These are phyloP conservation scores for Steccherinum ochraceum DNA, from an alignment of 768 basidiomycete genomes.

Conservation along the genomic window DNA sequence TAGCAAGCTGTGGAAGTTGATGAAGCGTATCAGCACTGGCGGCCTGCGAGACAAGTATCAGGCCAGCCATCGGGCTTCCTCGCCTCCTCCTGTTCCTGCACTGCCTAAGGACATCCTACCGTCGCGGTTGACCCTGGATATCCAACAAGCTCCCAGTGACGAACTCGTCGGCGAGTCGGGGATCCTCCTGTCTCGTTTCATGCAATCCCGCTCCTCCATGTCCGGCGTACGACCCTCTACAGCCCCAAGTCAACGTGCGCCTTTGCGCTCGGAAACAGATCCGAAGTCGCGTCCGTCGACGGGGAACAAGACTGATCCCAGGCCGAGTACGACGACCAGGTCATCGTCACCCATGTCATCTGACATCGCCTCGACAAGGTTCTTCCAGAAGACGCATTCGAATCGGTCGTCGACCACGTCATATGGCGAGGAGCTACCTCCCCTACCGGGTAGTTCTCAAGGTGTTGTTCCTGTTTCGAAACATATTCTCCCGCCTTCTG, in stretches of 20 bases:
- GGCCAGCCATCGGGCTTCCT: slow-evolving; percentile 2
- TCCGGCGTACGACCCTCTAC: slow-evolving; percentile 19
- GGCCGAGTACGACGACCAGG: slow-evolving; percentile 44
- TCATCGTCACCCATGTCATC: slow-evolving; percentile 60
- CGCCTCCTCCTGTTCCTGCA: slow-evolving; percentile 54
- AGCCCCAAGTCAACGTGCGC: slow-evolving; percentile 8
- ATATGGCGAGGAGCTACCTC: slow-evolving; percentile 36
- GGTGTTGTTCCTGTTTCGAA: slow-evolving; percentile 25
- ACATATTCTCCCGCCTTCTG: slow-evolving; percentile 51
- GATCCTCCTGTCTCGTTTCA: slow-evolving; percentile 14
- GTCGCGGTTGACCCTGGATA: slow-evolving; percentile 19
- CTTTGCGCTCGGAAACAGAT: slow-evolving; percentile 10
- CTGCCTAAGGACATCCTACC: slow-evolving; percentile 40
- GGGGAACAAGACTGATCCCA: slow-evolving; percentile 15
- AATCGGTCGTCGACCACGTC: slow-evolving; percentile 55
- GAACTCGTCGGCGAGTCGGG: slow-evolving; percentile 9
- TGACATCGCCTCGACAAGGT: slow-evolving; percentile 47
- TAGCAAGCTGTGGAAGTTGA: slow-evolving; percentile 56
- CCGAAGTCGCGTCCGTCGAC: slow-evolving; percentile 19
- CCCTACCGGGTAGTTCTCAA: slow-evolving; percentile 28
- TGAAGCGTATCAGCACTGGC: slow-evolving; percentile 65
- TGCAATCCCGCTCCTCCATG: slow-evolving; percentile 20
- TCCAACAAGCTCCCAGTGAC: slow-evolving; percentile 9
- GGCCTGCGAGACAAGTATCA: slow-evolving; percentile 52
- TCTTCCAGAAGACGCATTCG: slow-evolving; percentile 42